phyloP scores from a whole-genome alignment of 257 asterid genomes.

The Scutellaria baicalensis region DNA sequence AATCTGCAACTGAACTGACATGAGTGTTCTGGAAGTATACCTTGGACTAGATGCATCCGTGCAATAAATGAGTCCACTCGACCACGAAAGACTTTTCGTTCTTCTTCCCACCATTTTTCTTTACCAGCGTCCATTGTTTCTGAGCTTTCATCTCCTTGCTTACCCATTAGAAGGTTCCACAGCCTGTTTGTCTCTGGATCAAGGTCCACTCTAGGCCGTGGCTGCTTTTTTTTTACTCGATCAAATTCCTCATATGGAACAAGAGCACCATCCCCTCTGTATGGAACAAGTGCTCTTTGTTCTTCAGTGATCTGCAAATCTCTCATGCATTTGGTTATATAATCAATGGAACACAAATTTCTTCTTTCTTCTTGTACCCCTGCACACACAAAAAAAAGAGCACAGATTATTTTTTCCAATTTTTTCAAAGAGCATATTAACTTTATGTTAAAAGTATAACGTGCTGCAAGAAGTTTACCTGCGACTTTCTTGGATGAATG shows the following conservation, averaged over 20 bases:
- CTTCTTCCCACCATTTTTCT: slow-evolving; percentile 87
- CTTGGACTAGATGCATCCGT: slow-evolving; percentile 95
- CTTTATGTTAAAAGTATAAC: background rate
- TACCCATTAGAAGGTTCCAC: slow-evolving; percentile 86
- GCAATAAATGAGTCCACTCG: slow-evolving; percentile 87
- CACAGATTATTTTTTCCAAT: background rate
- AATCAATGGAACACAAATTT: slow-evolving; percentile 27
- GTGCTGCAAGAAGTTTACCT: slow-evolving; percentile 33
- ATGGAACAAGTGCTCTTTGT: slow-evolving; percentile 63
- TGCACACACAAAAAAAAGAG: slow-evolving; percentile 21
- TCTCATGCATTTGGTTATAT: slow-evolving; percentile 32
- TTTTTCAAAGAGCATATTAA: slow-evolving; percentile 1
- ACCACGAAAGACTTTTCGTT: slow-evolving; percentile 65
- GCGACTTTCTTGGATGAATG: slow-evolving; percentile 30
- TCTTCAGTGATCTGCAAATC: slow-evolving; percentile 33
- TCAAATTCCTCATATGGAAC: slow-evolving; percentile 51
- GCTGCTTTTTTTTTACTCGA: slow-evolving; percentile 37
- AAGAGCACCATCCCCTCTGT: slow-evolving; percentile 47
- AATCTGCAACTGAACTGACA: background rate
- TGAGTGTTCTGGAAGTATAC: slow-evolving; percentile 31
- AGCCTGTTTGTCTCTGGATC: slow-evolving; percentile 79
- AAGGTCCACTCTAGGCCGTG: slow-evolving; percentile 91
- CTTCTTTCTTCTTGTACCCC: slow-evolving; percentile 30
- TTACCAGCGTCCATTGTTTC: slow-evolving; percentile 45
- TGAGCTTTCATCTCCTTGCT: slow-evolving; percentile 50